Evolutionary conservation across 176 grass and related monocot species (phyloP).

Genomic region (Triticum aestivum): DNA sequence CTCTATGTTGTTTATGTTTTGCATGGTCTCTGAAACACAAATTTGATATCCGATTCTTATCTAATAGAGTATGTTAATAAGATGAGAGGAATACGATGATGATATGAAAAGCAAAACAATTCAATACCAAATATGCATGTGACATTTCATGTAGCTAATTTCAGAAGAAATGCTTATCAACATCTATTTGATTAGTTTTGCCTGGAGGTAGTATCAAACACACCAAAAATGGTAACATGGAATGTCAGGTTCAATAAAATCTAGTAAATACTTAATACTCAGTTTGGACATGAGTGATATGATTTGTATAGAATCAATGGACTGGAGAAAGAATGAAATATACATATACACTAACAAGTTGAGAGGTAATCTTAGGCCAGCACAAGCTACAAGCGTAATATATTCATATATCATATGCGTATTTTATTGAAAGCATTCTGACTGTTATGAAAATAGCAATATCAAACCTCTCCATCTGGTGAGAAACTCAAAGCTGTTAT

Average conservation of each 20-base stretch:
- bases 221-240: not conserved
- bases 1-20: not conserved
- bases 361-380: constrained; percentile 9
- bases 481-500: constrained; percentile 94
- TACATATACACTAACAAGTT: not conserved
- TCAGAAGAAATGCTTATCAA: not conserved
- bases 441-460: constrained; percentile 8
- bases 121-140: not conserved
- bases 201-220: not conserved
- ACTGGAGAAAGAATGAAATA: not conserved
- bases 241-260: not conserved
- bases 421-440: constrained; percentile 12
- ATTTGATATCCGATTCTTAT: not conserved
- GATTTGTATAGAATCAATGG: not conserved
- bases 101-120: not conserved
- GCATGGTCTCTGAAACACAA: constrained; percentile 2
- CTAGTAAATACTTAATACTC: not conserved
- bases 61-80: not conserved
- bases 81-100: constrained; percentile 7
- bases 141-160: not conserved
- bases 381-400: not conserved
- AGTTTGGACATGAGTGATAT: not conserved
- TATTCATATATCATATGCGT: not conserved
- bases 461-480: constrained; percentile 80
- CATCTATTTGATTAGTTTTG: not conserved